Conservation (phyloP, 1,284 basidiomycete species). For the Schizophyllum commune region DNA sequence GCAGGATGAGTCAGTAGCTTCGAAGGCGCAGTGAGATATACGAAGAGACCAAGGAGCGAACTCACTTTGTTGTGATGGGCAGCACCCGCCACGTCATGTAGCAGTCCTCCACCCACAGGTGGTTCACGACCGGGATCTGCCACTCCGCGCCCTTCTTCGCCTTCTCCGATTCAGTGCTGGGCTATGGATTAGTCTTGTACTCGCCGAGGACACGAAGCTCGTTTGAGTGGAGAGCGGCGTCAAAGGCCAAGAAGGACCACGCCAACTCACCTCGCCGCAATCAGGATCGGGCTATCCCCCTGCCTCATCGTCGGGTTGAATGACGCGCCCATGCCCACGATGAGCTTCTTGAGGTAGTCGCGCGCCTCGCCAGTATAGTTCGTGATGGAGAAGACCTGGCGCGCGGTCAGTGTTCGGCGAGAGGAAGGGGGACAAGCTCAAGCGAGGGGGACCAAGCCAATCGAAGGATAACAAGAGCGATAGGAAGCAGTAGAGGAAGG, state of each 20-base stretch:
- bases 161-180: conserved; percentile 63
- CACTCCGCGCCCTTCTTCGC: conserved; percentile 67
- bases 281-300: conserved; percentile 64
- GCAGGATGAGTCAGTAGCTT: conserved; percentile 31
- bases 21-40: too few species aligned
- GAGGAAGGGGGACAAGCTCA: not conserved
- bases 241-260: conserved; percentile 1
- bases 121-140: conserved; percentile 83
- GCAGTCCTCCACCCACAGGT: conserved; percentile 86
- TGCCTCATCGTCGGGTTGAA: conserved; percentile 75
- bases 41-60: not conserved
- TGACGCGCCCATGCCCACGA: conserved; percentile 65
- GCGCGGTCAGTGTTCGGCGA: not conserved
- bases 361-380: conserved; percentile 82
- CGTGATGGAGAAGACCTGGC: conserved; percentile 72
- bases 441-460: not conserved
- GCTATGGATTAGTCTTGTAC: not conserved
- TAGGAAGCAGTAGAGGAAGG: not conserved
- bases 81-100: conserved; percentile 62
- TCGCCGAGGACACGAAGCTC: not conserved
- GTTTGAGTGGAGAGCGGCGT: conserved; percentile 12
- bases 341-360: conserved; percentile 81
- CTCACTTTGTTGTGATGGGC: not conserved
- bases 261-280: conserved; percentile 69
- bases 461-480: not conserved